Evolutionary conservation across 2,329 filamentous ascomycete genomes (phyloP), one percentile per base, ranked within the genome.

Genomic region (Epichloe scottii): DNA sequence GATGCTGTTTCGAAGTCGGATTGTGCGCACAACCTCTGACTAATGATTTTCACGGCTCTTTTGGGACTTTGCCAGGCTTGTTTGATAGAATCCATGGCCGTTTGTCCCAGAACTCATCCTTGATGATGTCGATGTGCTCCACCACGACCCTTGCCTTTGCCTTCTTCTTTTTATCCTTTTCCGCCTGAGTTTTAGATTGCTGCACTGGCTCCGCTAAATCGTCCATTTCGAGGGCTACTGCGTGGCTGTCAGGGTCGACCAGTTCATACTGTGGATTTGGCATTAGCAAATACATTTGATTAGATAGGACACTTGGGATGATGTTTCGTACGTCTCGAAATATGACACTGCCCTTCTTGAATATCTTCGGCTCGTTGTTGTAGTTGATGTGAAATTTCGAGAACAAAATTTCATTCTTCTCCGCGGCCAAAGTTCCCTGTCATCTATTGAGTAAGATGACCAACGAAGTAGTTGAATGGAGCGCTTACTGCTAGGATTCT

Each of bases 391-490:
- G 80, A 66, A 95, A 97, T 26, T 78, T 77, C 2, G 83, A 86
- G 66, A 93, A 98, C 14, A 98, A 71, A 19, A 98, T 94, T 71
- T 98, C 93, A 63, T 98, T 93, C 71, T 98, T 98, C 61, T 97
- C 89, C 3, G 81, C 75, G 3, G 90, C 80, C 1, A 94, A 68
- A 0, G 89, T 94, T 3, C 91, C 90, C 85, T 90, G 46, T 46
- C 39, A 39, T 43, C 38, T 35, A 33, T 58, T 66, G 52, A 65
- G 55, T 48, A 45, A 8, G 10, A 15, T n/a, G 3, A 11, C n/a
- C 8, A 10, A 10, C 1, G 38, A 34, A 23, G 21, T 14, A 15
- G 1, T 39, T 5, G 19, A 26, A 39, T 23, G 3, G 15, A 46
- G 21, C 21, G 10, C 48, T 38, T 64, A 87, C 86, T 59, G 87